Conservation (phyloP, 2,329 filamentous ascomycete genomes). For the Cordyceps farinosa region DNA sequence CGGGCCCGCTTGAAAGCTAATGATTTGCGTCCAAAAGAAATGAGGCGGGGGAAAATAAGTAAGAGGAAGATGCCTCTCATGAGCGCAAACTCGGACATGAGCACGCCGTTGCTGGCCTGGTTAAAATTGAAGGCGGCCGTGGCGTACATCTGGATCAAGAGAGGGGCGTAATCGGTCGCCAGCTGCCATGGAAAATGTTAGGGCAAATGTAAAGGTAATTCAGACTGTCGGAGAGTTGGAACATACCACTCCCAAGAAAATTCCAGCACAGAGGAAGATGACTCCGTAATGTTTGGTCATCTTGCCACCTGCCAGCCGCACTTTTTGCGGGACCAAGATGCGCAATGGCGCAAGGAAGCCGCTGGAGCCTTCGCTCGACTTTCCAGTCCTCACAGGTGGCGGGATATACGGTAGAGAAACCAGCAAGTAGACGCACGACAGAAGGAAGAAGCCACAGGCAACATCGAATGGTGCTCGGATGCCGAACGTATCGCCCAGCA, state of each 20-base stretch:
- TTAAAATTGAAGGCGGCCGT: constrained; percentile 53
- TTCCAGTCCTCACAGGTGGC: constrained; percentile 28
- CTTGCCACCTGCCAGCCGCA: constrained; percentile 48
- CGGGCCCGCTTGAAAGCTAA: constrained; percentile 12
- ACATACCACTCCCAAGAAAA: constrained; percentile 61
- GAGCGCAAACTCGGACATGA: constrained; percentile 54
- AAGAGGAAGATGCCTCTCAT: constrained; percentile 55
- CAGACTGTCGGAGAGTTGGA: background rate
- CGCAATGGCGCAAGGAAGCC: constrained; percentile 60
- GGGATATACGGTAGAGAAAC: constrained; percentile 49
- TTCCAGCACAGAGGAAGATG: constrained; percentile 60
- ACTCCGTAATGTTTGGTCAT: constrained; percentile 57
- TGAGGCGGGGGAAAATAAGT: constrained; percentile 51
- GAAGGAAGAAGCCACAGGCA: constrained; percentile 55
- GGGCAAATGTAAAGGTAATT: background rate
- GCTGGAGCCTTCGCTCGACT: constrained; percentile 31
- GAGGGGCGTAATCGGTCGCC: constrained; percentile 64
- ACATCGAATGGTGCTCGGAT: constrained; percentile 63
- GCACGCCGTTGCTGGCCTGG: constrained; percentile 53
- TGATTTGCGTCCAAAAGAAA: constrained; percentile 39
- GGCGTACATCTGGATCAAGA: constrained; percentile 58
- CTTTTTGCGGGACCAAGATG: constrained; percentile 56
- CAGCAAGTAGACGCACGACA: constrained; percentile 40
- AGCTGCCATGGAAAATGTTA: constrained; percentile 34
- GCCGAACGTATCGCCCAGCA: constrained; percentile 60